A percentile compares a stretch with the other conserved stretches of the same genome.
Conservation (phyloP, 2,329 filamentous ascomycete genomes). For the Penicillium sp. region DNA sequence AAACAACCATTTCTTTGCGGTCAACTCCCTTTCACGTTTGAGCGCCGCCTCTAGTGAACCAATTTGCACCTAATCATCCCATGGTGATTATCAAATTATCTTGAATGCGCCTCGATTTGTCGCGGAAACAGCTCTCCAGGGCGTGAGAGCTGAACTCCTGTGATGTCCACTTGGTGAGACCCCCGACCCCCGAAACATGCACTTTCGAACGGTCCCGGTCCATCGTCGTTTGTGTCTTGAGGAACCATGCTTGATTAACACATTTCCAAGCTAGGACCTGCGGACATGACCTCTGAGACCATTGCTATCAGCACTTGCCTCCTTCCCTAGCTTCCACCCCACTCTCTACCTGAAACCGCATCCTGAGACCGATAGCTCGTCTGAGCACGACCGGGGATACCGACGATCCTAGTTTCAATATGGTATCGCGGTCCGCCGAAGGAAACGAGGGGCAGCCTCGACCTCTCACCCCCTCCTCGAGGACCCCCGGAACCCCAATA, state of each 20-base stretch:
- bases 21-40: slow-evolving; percentile 9
- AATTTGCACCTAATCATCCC: background rate
- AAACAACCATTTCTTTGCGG: slow-evolving; percentile 29
- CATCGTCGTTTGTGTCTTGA: slow-evolving; percentile 12
- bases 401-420: slow-evolving; percentile 17
- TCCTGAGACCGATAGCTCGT: slow-evolving; percentile 20
- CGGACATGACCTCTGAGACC: slow-evolving; percentile 37
- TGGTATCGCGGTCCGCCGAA: slow-evolving; percentile 45
- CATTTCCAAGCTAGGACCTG: slow-evolving; percentile 19
- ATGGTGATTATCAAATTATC: background rate
- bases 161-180: slow-evolving; percentile 28
- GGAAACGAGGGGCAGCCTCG: slow-evolving; percentile 33
- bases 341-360: slow-evolving; percentile 26
- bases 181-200: slow-evolving; percentile 12
- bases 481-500: slow-evolving; percentile 37
- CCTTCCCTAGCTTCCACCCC: slow-evolving; percentile 24
- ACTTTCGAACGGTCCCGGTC: slow-evolving; percentile 14
- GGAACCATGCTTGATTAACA: slow-evolving; percentile 14
- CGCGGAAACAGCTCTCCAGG: slow-evolving; percentile 11
- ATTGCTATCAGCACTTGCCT: slow-evolving; percentile 36
- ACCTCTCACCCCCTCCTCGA: slow-evolving; percentile 38
- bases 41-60: background rate
- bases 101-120: slow-evolving; percentile 12
- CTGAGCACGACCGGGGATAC: slow-evolving; percentile 7
- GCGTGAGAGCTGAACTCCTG: slow-evolving; percentile 30